Evolutionary conservation across 2,329 filamentous ascomycete species (phyloP), one percentile per base, ranked within the genome.

Genomic region (Fusarium pininemorale): DNA sequence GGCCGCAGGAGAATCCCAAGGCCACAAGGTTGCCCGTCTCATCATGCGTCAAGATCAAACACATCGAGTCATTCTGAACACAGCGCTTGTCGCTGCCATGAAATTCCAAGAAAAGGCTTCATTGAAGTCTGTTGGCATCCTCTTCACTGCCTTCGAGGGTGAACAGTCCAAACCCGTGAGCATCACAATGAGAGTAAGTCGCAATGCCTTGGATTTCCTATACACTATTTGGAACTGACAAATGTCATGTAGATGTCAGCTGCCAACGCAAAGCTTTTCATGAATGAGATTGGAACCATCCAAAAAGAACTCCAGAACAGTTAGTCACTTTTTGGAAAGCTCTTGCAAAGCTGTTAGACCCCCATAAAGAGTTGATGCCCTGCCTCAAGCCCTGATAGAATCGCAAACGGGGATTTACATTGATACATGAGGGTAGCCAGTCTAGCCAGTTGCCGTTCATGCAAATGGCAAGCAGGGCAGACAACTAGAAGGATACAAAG

Each of bases 1-100:
- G 45, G 79, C 75, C 8, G 77, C 75, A 26, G 79, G 77, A 44
- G 76, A 73, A 5, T 55, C 66, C 13, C 72, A 76, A 66, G 74
- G 76, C 24, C 82, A 85, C 58, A 87, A 88, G 73, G 85, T 90
- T 64, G 88, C 92, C 30, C 92, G 96, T 47, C 89, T 98, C 74
- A 89, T 98, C 70, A 95, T 98, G 91, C 92, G 96, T 24, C 94
- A 97, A 75, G 95, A 98, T 79, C 94, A 95, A 69, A 96, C 94
- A 2, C 91, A 95, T 78, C 90, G 94, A 28, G 91, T 98, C 61
- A 91, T 98, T 70, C 86, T 98, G 57, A 98, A 98, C 83, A 94
- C 93, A 3, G 90, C 91, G 2, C 87, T 98, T 67, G 89, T 94
- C 68, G 92, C 93, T 65, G 90, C 91, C 10, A 93, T 97, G 89